A percentile compares a stretch with the other conserved stretches of the same genome.
Conservation (phyloP, 2,329 filamentous ascomycete species). For the Xylariaceae sp. region DNA sequence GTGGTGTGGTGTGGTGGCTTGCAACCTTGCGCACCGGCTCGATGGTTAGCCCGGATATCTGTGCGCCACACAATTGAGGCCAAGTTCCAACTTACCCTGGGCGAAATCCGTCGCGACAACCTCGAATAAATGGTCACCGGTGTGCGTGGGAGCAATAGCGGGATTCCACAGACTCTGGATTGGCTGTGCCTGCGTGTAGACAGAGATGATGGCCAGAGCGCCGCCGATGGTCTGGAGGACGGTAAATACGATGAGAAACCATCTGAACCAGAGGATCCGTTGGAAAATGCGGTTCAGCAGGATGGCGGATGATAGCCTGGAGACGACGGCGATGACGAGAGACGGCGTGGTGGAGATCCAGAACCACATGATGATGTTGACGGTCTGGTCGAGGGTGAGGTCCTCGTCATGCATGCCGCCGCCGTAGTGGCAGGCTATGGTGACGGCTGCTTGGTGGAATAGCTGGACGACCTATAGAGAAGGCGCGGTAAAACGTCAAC, state of each 20-base stretch:
- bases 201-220: neutral
- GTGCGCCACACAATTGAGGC: too few relatives aligned
- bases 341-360: neutral
- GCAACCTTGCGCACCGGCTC: too few relatives aligned
- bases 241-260: neutral
- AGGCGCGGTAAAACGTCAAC: neutral
- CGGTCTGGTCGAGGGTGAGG: neutral
- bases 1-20: neutral
- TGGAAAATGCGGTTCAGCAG: neutral
- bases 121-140: too few relatives aligned
- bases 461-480: neutral
- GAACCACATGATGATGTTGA: neutral
- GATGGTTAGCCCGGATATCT: too few relatives aligned
- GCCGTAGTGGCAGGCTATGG: constrained; percentile 2
- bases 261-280: neutral
- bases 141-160: too few relatives aligned
- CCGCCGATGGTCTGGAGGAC: neutral
- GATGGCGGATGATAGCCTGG: neutral
- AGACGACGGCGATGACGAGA: neutral
- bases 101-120: too few relatives aligned
- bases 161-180: neutral
- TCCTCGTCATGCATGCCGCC: neutral
- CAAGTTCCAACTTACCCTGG: too few relatives aligned
- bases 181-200: neutral
- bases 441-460: constrained; percentile 1